phyloP scores from a whole-genome alignment of 805 yeast species.

The Tetrapisispora arboricola region DNA sequence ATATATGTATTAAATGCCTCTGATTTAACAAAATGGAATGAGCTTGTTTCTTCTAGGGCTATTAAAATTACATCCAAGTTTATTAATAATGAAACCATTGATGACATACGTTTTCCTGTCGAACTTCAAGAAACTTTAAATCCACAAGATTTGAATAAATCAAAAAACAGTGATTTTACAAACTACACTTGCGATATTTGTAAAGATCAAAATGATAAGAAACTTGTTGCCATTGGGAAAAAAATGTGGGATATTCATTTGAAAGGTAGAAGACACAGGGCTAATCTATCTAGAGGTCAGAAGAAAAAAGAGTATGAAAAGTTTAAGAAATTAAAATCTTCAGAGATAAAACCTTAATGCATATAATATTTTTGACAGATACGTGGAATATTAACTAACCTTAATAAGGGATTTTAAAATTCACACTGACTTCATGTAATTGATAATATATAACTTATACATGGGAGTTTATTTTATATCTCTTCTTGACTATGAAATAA shows the following conservation, averaged over 20 bases:
- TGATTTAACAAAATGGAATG: slow-evolving; percentile 52
- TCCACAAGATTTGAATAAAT: slow-evolving; percentile 3
- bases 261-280: slow-evolving; percentile 56
- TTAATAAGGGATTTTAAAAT: too few relatives aligned
- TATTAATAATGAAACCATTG: slow-evolving; percentile 15
- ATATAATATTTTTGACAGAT: too few relatives aligned
- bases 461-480: neutral
- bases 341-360: neutral
- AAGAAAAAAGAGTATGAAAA: slow-evolving; percentile 47
- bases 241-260: slow-evolving; percentile 61
- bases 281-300: slow-evolving; percentile 37
- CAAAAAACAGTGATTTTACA: slow-evolving; percentile 35
- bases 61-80: slow-evolving; percentile 36
- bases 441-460: too few relatives aligned
- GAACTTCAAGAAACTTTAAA: slow-evolving; percentile 25
- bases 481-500: neutral
- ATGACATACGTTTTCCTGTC: slow-evolving; percentile 31
- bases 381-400: too few relatives aligned
- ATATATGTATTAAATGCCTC: slow-evolving; percentile 69
- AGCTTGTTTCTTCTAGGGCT: slow-evolving; percentile 48
- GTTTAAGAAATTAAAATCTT: slow-evolving; percentile 18
- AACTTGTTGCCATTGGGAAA: slow-evolving; percentile 61
- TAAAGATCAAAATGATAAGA: slow-evolving; percentile 41
- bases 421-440: too few relatives aligned
- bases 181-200: slow-evolving; percentile 65